Percentiles rank a stretch among this genome's conserved stretches.
phyloP scores from a whole-genome alignment of 1,284 basidiomycete species.

The Uromyces viciae-fabae region DNA sequence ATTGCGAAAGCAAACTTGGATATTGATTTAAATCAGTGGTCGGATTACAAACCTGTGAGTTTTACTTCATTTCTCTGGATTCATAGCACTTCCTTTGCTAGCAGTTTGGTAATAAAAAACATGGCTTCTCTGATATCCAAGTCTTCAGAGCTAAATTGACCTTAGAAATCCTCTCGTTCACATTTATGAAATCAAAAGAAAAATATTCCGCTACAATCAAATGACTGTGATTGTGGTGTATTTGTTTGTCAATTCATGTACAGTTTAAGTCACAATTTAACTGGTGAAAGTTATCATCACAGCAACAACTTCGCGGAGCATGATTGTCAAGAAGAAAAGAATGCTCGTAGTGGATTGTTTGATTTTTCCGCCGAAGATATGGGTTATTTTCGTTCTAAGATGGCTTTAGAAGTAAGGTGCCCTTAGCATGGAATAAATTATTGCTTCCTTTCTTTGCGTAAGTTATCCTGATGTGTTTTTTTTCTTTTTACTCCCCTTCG shows the following conservation, averaged over 20 bases:
- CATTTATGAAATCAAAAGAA: constrained; percentile 27
- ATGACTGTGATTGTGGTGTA: constrained; percentile 54
- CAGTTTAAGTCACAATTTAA: constrained; percentile 50
- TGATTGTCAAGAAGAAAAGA: neutral
- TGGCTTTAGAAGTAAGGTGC: constrained; percentile 3
- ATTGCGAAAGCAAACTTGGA: constrained; percentile 51
- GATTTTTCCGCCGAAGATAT: constrained; percentile 23
- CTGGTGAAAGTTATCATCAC: neutral
- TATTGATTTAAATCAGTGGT: constrained; percentile 50
- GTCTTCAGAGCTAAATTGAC: too few species aligned
- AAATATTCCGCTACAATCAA: constrained; percentile 52
- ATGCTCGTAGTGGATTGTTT: constrained; percentile 39
- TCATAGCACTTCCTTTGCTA: neutral
- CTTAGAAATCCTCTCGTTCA: constrained; percentile 44
- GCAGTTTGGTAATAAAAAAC: too few species aligned
- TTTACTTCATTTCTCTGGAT: constrained; percentile 36
- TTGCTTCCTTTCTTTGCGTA: neutral
- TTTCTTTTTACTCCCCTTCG: neutral
- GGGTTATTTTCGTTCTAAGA: constrained; percentile 11
- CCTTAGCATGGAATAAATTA: neutral
- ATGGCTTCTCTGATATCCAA: too few species aligned
- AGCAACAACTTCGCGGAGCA: too few species aligned
- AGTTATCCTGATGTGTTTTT: neutral
- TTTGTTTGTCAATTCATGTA: constrained; percentile 53
- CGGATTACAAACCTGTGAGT: constrained; percentile 40